A percentile compares a stretch with the other conserved stretches of the same genome.
Conservation (phyloP, 2,329 filamentous ascomycete species). For the Rutstroemia sp. region DNA sequence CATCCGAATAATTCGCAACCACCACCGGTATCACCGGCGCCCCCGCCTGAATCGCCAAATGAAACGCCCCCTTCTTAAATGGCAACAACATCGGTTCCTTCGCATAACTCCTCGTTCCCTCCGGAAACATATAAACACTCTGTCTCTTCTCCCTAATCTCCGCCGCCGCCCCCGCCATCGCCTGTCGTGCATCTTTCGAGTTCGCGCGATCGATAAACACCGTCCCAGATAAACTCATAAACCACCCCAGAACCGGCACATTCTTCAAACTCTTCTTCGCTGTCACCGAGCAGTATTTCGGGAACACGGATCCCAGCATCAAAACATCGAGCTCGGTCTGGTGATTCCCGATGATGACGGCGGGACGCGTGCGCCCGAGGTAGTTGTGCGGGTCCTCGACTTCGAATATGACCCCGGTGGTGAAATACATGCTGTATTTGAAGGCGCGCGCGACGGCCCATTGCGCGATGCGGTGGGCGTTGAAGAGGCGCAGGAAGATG, state of each 20-base stretch:
- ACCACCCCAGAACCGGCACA: slow-evolving; percentile 86
- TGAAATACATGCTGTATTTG: slow-evolving; percentile 67
- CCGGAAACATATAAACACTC: slow-evolving; percentile 81
- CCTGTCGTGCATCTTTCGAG: slow-evolving; percentile 70
- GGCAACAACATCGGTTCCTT: slow-evolving; percentile 74
- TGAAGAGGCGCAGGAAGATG: slow-evolving; percentile 60
- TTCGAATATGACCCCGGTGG: slow-evolving; percentile 72
- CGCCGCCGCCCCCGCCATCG: slow-evolving; percentile 74
- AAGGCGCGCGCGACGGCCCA: slow-evolving; percentile 77
- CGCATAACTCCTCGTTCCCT: slow-evolving; percentile 88
- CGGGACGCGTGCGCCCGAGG: slow-evolving; percentile 56
- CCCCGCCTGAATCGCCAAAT: slow-evolving; percentile 86
- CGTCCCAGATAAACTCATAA: slow-evolving; percentile 79
- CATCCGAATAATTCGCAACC: slow-evolving; percentile 69
- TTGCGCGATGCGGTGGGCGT: slow-evolving; percentile 71
- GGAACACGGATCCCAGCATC: slow-evolving; percentile 84
- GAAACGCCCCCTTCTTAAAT: slow-evolving; percentile 99
- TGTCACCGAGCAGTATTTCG: slow-evolving; percentile 84
- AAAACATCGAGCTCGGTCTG: slow-evolving; percentile 94
- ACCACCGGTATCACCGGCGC: slow-evolving; percentile 88
- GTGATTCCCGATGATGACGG: slow-evolving; percentile 90
- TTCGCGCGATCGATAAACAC: slow-evolving; percentile 95
- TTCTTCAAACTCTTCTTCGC: slow-evolving; percentile 79
- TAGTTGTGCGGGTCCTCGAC: slow-evolving; percentile 60
- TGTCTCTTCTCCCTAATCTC: slow-evolving; percentile 69